Evolutionary conservation across 2,329 filamentous ascomycete species (phyloP), one percentile per base, ranked within the genome.

Genomic region (Fusarium tricinctum): DNA sequence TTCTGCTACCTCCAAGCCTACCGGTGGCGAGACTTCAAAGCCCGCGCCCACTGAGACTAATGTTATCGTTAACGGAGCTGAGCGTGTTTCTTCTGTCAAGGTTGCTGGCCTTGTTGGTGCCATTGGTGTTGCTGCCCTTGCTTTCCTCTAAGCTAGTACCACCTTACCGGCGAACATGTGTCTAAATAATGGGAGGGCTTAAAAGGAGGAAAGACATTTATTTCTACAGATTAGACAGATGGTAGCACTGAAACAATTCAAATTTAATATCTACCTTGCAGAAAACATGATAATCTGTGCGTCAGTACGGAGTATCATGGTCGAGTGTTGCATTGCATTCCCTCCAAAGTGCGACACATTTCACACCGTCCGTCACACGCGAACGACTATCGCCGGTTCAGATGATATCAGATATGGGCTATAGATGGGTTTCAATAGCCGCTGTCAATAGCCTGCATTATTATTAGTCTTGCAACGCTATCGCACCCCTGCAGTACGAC

Each of bases 31-130:
- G 4, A 20, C 32, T 17, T 30, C 52, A 6, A 59, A 58, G 30
- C 54, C 57, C 2, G 22, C 30, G 1, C 46, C 57, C 13, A n/a
- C 58, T 13, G 49, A 63, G 23, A 42, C 58, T 19, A 14, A 9
- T 45, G 58, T 63, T 15, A 17, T 63, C 35, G 58, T 63, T 3
- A 63, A 22, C 15, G 60, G 58, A 26, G 60, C 60, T 4, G 50
- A 22, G 6, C 59, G 17, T 12, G 13, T 39, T 17, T 57, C 51
- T 19, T 19, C 35, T 2, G 38, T 30, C 6, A 55, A 49, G 44
- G 14, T 44, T 2, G 13, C 47, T 9, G 44, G 60, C 8, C 19
- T 56, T 3, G 38, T 39, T 2, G 50, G 60, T 1, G 60, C 60
- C n/a, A 43, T 63, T 17, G 60, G 60, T 6, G 28, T 47, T 6